Evolutionary conservation across 2,329 filamentous ascomycete genomes (phyloP).

Genomic region (Hypoxylon sp.): DNA sequence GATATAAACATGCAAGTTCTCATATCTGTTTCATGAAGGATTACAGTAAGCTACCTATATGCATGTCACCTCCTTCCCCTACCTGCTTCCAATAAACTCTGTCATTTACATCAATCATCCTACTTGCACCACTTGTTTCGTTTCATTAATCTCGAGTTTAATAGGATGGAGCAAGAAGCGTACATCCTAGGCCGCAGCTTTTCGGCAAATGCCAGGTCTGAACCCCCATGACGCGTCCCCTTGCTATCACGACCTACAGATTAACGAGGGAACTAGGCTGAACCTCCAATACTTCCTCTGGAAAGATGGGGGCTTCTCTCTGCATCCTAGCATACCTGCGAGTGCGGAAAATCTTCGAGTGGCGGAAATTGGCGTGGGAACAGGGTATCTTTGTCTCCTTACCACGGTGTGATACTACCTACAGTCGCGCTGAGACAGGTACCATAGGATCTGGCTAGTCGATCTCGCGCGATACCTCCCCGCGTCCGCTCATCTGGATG

Average conservation of each 20-base stretch:
- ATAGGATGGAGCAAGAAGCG: constrained; percentile 18
- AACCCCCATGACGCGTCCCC: neutral
- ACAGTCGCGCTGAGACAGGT: constrained; percentile 10
- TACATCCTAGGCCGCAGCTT: constrained; percentile 19
- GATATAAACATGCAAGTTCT: constrained; percentile 17
- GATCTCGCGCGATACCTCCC: constrained; percentile 32
- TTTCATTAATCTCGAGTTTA: neutral
- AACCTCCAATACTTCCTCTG: constrained; percentile 31
- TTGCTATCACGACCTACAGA: neutral
- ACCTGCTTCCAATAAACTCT: neutral
- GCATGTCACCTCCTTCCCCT: neutral
- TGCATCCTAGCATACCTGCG: constrained; percentile 21
- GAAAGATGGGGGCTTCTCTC: constrained; percentile 28
- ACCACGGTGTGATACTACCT: neutral
- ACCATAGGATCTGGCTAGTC: constrained; percentile 30
- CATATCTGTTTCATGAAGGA: neutral
- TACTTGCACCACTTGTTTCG: neutral
- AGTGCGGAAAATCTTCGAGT: constrained; percentile 21
- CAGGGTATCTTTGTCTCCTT: constrained; percentile 17
- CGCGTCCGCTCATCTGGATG: constrained; percentile 27
- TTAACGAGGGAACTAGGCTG: constrained; percentile 18
- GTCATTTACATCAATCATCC: constrained; percentile 8
- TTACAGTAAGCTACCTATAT: constrained; percentile 12
- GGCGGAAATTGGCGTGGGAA: constrained; percentile 28
- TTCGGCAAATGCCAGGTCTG: constrained; percentile 21